phyloP scores from a whole-genome alignment of 768 basidiomycete genomes.

The Boletus bicolor region DNA sequence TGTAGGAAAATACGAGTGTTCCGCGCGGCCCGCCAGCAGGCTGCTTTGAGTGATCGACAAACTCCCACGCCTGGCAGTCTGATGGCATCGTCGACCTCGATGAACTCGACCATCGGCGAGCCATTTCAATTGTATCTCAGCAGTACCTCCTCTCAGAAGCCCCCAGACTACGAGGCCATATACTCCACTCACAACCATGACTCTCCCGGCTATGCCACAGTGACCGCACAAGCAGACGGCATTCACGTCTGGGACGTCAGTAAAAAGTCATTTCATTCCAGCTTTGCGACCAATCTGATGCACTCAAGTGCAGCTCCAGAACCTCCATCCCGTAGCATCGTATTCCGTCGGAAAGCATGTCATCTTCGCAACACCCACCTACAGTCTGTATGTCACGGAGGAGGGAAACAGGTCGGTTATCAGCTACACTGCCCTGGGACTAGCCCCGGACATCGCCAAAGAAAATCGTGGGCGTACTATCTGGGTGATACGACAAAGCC shows the following conservation, averaged over 20 bases:
- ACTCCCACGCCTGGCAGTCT: slow-evolving; percentile 24
- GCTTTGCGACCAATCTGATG: slow-evolving; percentile 8
- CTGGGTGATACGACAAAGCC: slow-evolving; percentile 59
- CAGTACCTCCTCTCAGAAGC: slow-evolving; percentile 17
- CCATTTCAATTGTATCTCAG: slow-evolving; percentile 30
- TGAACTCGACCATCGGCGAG: slow-evolving; percentile 31
- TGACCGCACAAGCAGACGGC: slow-evolving; percentile 71
- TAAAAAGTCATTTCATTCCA: slow-evolving; percentile 9
- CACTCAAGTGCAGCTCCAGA: slow-evolving; percentile 46
- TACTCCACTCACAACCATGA: slow-evolving; percentile 17
- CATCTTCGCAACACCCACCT: slow-evolving; percentile 56
- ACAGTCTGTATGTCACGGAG: slow-evolving; percentile 39
- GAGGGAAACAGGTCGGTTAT: slow-evolving; percentile 37
- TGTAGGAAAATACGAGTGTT: not conserved
- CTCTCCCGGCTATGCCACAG: slow-evolving; percentile 57
- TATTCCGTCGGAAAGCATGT: slow-evolving; percentile 69
- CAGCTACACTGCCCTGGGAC: slow-evolving; percentile 54
- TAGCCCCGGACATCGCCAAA: slow-evolving; percentile 42
- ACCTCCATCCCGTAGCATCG: slow-evolving; percentile 62
- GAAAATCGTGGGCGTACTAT: slow-evolving; percentile 48
- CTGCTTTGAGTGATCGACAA: not conserved
- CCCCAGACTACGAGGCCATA: slow-evolving; percentile 5
- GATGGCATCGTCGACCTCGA: slow-evolving; percentile 11
- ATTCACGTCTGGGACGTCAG: slow-evolving; percentile 72
- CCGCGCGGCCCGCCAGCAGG: not conserved